Base-by-base conservation (phyloP, 2,329 filamentous ascomycete species). In the Pseudogymnoascus sp. region DNA sequence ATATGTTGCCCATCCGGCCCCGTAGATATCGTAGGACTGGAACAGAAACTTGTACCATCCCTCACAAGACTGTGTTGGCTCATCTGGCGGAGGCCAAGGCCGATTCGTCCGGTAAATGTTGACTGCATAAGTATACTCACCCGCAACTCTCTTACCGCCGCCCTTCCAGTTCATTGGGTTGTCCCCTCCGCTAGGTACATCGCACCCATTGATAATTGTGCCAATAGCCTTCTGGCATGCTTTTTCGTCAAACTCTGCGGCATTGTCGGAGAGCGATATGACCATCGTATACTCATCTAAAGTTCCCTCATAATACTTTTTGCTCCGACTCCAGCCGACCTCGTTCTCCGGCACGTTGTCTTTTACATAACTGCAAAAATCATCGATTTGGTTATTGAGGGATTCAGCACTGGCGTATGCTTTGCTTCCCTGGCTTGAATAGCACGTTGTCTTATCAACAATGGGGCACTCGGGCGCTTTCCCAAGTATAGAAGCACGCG, bases 161-260 rank as follows among this genome's bases (percentile, higher is more conserved):
- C 64, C 65, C 64, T 72, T 72, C 70, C 69, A 72, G 65, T 73
- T 71, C 65, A 73, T 65, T 18, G 69, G 68, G 64, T 72, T 73
- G 21, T 69, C 60, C 1, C 62, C 59, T 45, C 68, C 66, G 52
- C 66, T 27, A 25, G 59, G 59, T 8, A 61, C 58, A 55, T 73
- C 71, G 63, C 72, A 73, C 40, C 64, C 62, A 62, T 73, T 64
- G 63, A 73, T 69, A 58, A 73, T 65, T 7, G 13, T 39, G 25
- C 45, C 59, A 9, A 65, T 62, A 8, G 67, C 62, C 9, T 60
- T 48, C 29, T 61, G 59, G 35, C 66, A 68, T 33, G 62, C 36
- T 12, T 60, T 25, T 60, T 66, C 61, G 25, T 62, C 61, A 58
- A 67, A 67, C 13, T 40, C 55, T 15, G 31, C 9, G n/a, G 60